Conservation (phyloP, 257 asterid genomes). For the Gentiana macrophylla region DNA sequence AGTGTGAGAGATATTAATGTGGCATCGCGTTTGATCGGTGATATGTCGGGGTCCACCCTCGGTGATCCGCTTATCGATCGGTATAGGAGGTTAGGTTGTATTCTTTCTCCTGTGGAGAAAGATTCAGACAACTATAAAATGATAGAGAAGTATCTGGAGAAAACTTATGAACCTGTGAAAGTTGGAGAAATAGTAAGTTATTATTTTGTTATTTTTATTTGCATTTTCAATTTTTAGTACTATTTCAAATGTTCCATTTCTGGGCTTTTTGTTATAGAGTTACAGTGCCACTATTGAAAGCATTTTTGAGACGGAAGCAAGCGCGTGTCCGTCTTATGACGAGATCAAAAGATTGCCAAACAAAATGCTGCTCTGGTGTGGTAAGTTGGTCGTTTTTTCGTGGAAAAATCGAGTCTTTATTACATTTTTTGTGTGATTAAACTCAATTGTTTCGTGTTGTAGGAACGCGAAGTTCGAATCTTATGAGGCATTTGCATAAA, state of each 20-base stretch:
- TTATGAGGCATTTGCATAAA: slow-evolving; percentile 65
- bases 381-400: slow-evolving; percentile 21
- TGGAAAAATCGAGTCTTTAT: not conserved
- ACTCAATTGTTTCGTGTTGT: too few species aligned
- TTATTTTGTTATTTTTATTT: not conserved
- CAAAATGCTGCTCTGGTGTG: slow-evolving; percentile 85
- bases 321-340: slow-evolving; percentile 67
- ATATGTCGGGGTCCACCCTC: slow-evolving; percentile 54
- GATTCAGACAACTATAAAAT: slow-evolving; percentile 64
- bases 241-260: not conserved
- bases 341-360: slow-evolving; percentile 60
- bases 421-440: not conserved
- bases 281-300: slow-evolving; percentile 55
- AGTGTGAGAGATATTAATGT: slow-evolving; percentile 58
- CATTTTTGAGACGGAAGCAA: slow-evolving; percentile 50
- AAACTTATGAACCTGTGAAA: slow-evolving; percentile 65
- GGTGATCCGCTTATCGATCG: slow-evolving; percentile 74
- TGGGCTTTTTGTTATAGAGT: slow-evolving; percentile 30
- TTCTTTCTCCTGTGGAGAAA: slow-evolving; percentile 36
- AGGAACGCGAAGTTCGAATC: slow-evolving; percentile 76
- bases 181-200: slow-evolving; percentile 58
- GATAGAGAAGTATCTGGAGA: slow-evolving; percentile 63
- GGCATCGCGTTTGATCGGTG: slow-evolving; percentile 79
- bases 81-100: slow-evolving; percentile 64
- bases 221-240: too few species aligned